Conservation (phyloP, 169 alveolate species). For the Perkinsus chesapeaki region DNA sequence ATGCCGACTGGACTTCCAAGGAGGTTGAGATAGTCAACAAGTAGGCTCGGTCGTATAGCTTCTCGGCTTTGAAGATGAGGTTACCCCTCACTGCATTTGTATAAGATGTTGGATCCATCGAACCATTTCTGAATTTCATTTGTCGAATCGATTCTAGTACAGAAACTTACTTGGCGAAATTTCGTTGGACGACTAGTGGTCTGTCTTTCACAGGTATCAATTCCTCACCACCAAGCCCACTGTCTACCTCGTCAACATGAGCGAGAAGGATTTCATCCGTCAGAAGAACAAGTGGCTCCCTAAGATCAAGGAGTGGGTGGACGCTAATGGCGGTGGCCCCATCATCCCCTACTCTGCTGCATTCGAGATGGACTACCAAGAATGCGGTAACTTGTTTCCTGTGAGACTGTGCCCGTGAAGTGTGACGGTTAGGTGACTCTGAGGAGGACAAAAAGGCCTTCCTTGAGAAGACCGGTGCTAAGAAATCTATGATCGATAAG, state of each 20-base stretch:
- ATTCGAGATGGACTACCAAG: conserved; percentile 81
- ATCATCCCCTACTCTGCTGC: conserved; percentile 96
- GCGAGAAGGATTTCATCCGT: conserved; percentile 86
- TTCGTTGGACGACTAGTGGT: too few relatives aligned
- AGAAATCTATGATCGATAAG: conserved; percentile 80
- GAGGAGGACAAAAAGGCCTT: conserved; percentile 11
- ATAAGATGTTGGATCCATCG: too few relatives aligned
- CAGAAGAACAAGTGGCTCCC: conserved; percentile 93
- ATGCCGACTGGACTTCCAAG: conserved; percentile 74
- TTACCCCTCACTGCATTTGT: too few relatives aligned
- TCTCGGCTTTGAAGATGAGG: too few relatives aligned
- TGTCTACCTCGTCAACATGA: conserved; percentile 90
- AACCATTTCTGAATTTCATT: too few relatives aligned
- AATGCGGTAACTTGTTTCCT: conserved; percentile 31
- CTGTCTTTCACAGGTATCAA: conserved; percentile 51
- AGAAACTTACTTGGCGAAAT: too few relatives aligned
- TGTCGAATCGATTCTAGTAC: too few relatives aligned
- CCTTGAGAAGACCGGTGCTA: conserved; percentile 59
- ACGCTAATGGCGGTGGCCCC: conserved; percentile 92
- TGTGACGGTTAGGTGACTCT: neutral
- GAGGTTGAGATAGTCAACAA: conserved; percentile 62
- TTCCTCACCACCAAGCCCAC: conserved; percentile 98
- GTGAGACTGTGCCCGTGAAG: neutral
- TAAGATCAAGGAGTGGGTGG: conserved; percentile 91
- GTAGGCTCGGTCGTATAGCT: neutral